These are phyloP conservation scores for Solanum ossicruentum DNA, from an alignment of 257 asterid species.

Conservation along the genomic window DNA sequence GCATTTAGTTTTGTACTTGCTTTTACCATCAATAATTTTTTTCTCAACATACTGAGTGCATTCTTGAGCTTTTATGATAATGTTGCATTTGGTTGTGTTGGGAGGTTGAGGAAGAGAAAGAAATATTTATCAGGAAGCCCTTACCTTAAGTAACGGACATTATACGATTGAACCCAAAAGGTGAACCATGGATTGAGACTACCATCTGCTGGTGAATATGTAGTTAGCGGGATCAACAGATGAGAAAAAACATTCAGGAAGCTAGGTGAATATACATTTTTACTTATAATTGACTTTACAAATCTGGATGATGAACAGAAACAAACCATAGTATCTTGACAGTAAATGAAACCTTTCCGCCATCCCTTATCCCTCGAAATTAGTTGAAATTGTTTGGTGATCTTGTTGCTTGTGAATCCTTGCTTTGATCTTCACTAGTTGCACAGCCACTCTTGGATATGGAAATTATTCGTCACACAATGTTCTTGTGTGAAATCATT, in stretches of 20 bases:
- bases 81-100: not conserved
- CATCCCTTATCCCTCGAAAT: not conserved
- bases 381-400: not conserved
- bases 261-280: not conserved
- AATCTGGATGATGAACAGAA: not conserved
- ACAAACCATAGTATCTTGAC: not conserved
- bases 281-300: not conserved
- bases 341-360: not conserved
- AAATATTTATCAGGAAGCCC: not conserved
- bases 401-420: not conserved
- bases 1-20: not conserved
- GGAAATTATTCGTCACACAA: not conserved
- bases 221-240: not conserved
- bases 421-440: not conserved
- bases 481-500: not conserved
- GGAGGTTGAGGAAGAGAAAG: not conserved
- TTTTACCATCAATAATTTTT: not conserved
- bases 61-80: not conserved
- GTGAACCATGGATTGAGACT: not conserved
- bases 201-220: not conserved
- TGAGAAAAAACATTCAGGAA: not conserved
- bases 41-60: not conserved
- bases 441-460: not conserved
- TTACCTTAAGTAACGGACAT: not conserved
- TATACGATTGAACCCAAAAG: not conserved